Percentiles rank a stretch among this genome's conserved stretches.
Conservation (phyloP, 495 filamentous ascomycete genomes). For the Penicillium pulvis region DNA sequence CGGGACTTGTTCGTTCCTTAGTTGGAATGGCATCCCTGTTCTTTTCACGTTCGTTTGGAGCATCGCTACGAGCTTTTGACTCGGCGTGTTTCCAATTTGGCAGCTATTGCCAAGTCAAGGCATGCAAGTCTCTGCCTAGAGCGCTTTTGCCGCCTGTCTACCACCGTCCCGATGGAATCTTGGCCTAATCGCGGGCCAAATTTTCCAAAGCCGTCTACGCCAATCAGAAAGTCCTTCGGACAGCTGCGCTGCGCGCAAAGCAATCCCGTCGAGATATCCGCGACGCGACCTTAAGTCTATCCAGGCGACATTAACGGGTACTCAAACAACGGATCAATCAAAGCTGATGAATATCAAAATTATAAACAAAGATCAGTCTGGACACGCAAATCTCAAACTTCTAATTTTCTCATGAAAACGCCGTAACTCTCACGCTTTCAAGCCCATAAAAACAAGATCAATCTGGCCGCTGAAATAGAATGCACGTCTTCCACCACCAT, state of each 20-base stretch:
- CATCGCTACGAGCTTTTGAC: background rate
- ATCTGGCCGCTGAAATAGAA: constrained; percentile 23
- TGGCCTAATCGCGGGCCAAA: too few species aligned
- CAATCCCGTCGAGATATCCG: background rate
- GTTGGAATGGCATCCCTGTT: constrained; percentile 1
- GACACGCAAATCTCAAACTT: background rate
- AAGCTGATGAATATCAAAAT: background rate
- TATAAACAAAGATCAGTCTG: background rate
- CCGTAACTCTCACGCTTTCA: constrained; percentile 36
- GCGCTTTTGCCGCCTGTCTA: background rate
- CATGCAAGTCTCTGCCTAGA: background rate
- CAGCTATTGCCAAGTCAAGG: background rate
- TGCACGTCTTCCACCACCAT: constrained; percentile 10
- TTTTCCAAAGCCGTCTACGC: background rate
- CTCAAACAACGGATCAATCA: background rate
- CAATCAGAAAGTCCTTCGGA: background rate
- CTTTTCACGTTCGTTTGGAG: background rate
- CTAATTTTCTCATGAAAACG: constrained; percentile 17
- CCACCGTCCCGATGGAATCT: background rate
- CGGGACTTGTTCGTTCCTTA: constrained; percentile 44
- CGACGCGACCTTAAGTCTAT: background rate
- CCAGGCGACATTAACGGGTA: background rate
- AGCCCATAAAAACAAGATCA: constrained; percentile 15
- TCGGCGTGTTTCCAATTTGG: background rate
- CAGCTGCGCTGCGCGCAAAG: background rate